A percentile compares a stretch with the other conserved stretches of the same genome.
These are phyloP conservation scores for Pyrenophora teres DNA, from an alignment of 2,329 filamentous ascomycete genomes.

Conservation along the genomic window DNA sequence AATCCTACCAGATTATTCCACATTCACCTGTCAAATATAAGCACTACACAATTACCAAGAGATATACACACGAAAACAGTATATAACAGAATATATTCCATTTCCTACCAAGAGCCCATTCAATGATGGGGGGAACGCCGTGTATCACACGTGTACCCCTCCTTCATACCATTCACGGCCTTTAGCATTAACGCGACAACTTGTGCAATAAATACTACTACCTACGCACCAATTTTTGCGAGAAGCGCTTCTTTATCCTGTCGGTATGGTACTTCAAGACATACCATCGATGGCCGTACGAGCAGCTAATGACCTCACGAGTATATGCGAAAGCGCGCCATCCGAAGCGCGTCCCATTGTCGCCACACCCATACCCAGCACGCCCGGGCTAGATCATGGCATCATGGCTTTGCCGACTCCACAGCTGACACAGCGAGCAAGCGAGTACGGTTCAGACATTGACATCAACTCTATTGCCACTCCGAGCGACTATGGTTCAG, in stretches of 20 bases:
- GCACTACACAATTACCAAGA: not conserved
- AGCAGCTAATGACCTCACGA: conserved; percentile 23
- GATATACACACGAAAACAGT: too few relatives aligned
- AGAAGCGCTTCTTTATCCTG: too few relatives aligned
- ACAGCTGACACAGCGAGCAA: conserved; percentile 33
- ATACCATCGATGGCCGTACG: conserved; percentile 6
- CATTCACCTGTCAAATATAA: too few relatives aligned
- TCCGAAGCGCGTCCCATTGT: conserved; percentile 13
- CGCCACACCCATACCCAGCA: conserved; percentile 10
- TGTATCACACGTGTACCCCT: not conserved
- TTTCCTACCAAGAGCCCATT: too few relatives aligned
- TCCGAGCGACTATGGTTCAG: conserved; percentile 68
- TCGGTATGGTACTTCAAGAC: not conserved
- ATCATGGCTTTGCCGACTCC: conserved; percentile 30
- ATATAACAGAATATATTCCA: too few relatives aligned
- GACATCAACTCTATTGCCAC: conserved; percentile 50
- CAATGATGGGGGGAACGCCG: too few relatives aligned
- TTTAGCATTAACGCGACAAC: too few relatives aligned
- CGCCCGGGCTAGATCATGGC: conserved; percentile 22
- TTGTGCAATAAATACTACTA: too few relatives aligned
- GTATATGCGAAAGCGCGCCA: conserved; percentile 19
- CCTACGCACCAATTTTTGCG: too few relatives aligned
- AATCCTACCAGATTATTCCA: too few relatives aligned
- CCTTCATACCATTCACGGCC: too few relatives aligned
- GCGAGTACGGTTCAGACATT: conserved; percentile 69